Conservation (phyloP, 768 basidiomycete genomes). For the Phaffia australis region DNA sequence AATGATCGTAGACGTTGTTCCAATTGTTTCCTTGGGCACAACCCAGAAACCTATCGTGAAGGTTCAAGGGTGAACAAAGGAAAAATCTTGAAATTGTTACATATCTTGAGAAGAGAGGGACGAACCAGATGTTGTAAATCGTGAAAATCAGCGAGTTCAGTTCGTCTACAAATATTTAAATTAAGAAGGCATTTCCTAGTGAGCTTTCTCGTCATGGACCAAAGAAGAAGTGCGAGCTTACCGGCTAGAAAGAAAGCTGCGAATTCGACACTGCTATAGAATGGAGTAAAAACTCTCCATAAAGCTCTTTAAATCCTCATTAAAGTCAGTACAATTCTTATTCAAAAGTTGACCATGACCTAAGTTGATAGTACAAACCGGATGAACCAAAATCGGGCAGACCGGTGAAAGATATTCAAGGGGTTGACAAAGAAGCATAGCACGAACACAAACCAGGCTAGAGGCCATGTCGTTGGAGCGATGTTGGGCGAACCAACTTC, state of each 20-base stretch:
- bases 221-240: constrained; percentile 20
- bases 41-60: constrained; percentile 15
- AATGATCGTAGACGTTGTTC: constrained; percentile 18
- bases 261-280: constrained; percentile 31
- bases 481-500: constrained; percentile 49
- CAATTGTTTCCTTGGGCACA: constrained; percentile 45
- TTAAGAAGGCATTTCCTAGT: too few species aligned
- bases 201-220: neutral
- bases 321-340: too few species aligned
- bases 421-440: constrained; percentile 61
- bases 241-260: constrained; percentile 44
- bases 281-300: constrained; percentile 18
- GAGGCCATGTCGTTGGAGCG: constrained; percentile 49
- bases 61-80: neutral
- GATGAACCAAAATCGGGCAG: constrained; percentile 72
- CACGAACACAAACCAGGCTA: constrained; percentile 61
- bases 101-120: neutral
- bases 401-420: constrained; percentile 51
- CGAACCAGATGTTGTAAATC: constrained; percentile 23
- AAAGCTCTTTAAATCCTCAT: constrained; percentile 1
- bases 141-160: constrained; percentile 28
- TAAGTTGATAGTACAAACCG: constrained; percentile 52
- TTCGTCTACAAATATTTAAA: constrained; percentile 5
- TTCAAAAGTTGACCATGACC: constrained; percentile 46
- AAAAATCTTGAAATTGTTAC: neutral